phyloP scores from a whole-genome alignment of 2,329 filamentous ascomycete species.

The Fusarium sp. region DNA sequence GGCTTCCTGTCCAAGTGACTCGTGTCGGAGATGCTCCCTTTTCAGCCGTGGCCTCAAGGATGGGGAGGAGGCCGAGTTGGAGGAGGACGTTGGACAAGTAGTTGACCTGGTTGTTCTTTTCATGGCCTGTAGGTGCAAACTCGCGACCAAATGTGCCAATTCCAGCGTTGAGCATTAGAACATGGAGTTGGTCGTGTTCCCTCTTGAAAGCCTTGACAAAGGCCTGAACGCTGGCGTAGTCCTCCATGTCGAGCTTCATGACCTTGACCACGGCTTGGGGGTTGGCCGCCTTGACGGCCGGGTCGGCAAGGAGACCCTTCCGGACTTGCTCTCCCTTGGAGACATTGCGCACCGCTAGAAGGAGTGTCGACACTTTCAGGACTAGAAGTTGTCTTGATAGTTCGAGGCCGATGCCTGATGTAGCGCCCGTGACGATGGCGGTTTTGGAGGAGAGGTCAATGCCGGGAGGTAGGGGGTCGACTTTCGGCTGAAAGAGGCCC shows the following conservation, averaged over 20 bases:
- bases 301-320: conserved; percentile 3
- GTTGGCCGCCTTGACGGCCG: conserved; percentile 15
- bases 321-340: conserved; percentile 43
- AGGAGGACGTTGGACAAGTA: conserved; percentile 43
- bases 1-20: conserved; percentile 34
- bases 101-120: conserved; percentile 42
- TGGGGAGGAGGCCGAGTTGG: conserved; percentile 29
- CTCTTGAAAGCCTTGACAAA: conserved; percentile 10
- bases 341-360: conserved; percentile 53
- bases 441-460: conserved; percentile 42
- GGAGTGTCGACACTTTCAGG: conserved; percentile 49
- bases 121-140: conserved; percentile 30
- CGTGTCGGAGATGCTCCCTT: not conserved
- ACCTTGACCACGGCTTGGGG: conserved; percentile 21
- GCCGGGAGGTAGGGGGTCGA: conserved; percentile 23
- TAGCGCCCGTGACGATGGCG: conserved; percentile 56
- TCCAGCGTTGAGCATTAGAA: conserved; percentile 33
- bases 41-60: conserved; percentile 29
- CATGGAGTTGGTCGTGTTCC: not conserved
- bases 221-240: conserved; percentile 18
- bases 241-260: conserved; percentile 23
- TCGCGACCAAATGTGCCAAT: conserved; percentile 2
- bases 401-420: conserved; percentile 55
- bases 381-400: conserved; percentile 50
- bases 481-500: conserved; percentile 17